Evolutionary conservation across 495 filamentous ascomycete species (phyloP).

Genomic region (Neohortaea acidophila): DNA sequence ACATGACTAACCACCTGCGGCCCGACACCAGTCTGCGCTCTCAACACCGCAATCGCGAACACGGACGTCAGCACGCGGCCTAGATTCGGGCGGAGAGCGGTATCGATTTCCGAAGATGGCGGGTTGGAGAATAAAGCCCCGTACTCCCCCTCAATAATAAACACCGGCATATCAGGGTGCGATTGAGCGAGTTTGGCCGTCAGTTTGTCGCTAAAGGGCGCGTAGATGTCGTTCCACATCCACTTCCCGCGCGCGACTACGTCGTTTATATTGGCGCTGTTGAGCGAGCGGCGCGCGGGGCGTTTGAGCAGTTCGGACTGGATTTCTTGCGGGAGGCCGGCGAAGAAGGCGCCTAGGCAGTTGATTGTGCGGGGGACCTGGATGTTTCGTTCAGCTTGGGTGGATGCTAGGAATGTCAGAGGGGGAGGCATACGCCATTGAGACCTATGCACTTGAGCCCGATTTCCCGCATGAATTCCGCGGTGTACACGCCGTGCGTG

Average conservation of each 20-base stretch:
- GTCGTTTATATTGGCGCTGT: constrained; percentile 33
- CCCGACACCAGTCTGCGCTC: constrained; percentile 61
- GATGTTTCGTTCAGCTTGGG: neutral
- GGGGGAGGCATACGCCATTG: constrained; percentile 38
- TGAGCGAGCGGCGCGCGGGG: constrained; percentile 31
- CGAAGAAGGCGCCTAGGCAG: constrained; percentile 50
- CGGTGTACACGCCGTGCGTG: constrained; percentile 36
- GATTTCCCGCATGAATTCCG: constrained; percentile 64
- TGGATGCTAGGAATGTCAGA: neutral
- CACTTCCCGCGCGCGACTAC: constrained; percentile 40
- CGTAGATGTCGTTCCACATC: constrained; percentile 61
- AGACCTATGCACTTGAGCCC: constrained; percentile 72
- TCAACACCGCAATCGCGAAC: constrained; percentile 51
- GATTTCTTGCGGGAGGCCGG: constrained; percentile 36
- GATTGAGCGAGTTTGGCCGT: constrained; percentile 47
- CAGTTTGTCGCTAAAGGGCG: constrained; percentile 53
- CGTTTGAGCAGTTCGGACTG: constrained; percentile 11
- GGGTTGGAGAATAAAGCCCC: constrained; percentile 49
- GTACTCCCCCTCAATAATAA: constrained; percentile 56
- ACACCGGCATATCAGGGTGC: constrained; percentile 65
- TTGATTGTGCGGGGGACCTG: constrained; percentile 67
- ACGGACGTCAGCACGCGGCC: constrained; percentile 52
- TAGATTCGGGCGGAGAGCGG: constrained; percentile 26
- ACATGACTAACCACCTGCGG: constrained; percentile 65
- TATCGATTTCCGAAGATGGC: constrained; percentile 19